These are phyloP conservation scores for Lasiodiplodia theobromae DNA, from an alignment of 2,329 filamentous ascomycete genomes.

Conservation along the genomic window DNA sequence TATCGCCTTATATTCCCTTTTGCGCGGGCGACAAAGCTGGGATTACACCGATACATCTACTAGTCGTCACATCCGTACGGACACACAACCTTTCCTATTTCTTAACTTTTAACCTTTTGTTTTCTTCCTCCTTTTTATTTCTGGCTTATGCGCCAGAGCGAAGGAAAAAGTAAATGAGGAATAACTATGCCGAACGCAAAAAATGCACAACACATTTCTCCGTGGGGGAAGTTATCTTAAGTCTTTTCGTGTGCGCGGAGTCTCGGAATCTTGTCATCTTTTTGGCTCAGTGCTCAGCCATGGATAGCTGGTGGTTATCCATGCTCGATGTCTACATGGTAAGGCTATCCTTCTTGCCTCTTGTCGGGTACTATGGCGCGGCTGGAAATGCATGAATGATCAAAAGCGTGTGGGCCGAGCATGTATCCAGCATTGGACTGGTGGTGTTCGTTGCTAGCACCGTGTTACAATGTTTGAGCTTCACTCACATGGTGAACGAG, in stretches of 20 bases:
- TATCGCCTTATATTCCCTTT: background rate
- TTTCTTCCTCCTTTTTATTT: background rate
- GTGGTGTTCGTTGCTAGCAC: background rate
- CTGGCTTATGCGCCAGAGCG: background rate
- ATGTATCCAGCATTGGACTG: background rate
- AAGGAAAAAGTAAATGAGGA: conserved; percentile 4
- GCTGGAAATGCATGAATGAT: background rate
- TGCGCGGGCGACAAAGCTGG: conserved; percentile 26
- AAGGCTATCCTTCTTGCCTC: background rate
- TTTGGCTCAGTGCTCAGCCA: background rate
- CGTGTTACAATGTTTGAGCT: background rate
- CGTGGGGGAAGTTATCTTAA: background rate
- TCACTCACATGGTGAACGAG: background rate
- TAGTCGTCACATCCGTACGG: background rate
- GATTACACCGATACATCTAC: conserved; percentile 11
- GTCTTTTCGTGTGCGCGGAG: background rate
- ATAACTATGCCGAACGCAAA: conserved; percentile 16
- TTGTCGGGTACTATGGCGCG: background rate
- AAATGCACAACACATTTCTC: background rate
- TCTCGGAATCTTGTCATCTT: background rate
- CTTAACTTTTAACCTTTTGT: conserved; percentile 5
- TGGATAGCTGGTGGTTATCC: background rate
- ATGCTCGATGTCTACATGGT: background rate
- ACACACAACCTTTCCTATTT: background rate
- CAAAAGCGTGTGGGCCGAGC: background rate